A percentile compares a stretch with the other conserved stretches of the same genome.
These are phyloP conservation scores for Lecanicillium sp. DNA, from an alignment of 2,329 filamentous ascomycete genomes.

Conservation along the genomic window DNA sequence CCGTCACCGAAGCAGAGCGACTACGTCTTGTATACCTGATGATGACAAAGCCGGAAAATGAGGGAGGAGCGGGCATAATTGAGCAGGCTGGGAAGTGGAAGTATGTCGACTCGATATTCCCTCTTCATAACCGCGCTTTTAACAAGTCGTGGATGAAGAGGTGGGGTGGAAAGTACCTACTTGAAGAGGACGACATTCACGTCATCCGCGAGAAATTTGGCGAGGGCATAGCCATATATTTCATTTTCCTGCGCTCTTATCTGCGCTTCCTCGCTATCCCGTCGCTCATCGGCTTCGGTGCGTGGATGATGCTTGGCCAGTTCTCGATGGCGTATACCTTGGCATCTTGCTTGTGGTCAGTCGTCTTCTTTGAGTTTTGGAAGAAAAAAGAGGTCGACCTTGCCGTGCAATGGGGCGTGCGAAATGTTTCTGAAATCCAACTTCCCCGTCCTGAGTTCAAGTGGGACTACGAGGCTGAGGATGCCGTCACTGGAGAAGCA, in stretches of 20 bases:
- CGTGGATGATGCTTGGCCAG: conserved; percentile 75
- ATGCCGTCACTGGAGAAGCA: conserved; percentile 74
- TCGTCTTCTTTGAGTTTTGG: conserved; percentile 92
- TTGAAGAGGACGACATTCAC: conserved; percentile 60
- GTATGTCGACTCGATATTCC: conserved; percentile 65
- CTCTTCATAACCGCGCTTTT: conserved; percentile 67
- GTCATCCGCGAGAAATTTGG: conserved; percentile 70
- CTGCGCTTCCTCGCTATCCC: conserved; percentile 80
- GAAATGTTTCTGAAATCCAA: conserved; percentile 75
- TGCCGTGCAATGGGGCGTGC: conserved; percentile 79
- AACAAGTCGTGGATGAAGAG: conserved; percentile 69
- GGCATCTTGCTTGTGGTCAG: conserved; percentile 74
- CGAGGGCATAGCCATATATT: conserved; percentile 87
- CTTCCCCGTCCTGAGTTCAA: conserved; percentile 68
- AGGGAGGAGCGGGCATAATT: conserved; percentile 73
- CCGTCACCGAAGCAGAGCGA: conserved; percentile 80
- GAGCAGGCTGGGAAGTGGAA: conserved; percentile 63
- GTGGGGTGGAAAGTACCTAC: conserved; percentile 63
- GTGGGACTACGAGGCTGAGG: conserved; percentile 67
- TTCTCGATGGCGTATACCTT: conserved; percentile 78
- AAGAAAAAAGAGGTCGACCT: conserved; percentile 87
- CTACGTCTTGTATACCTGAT: conserved; percentile 82
- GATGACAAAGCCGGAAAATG: conserved; percentile 62
- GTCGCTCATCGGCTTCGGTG: conserved; percentile 64
- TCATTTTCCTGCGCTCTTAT: conserved; percentile 87